Evolutionary conservation across 2,329 filamentous ascomycete genomes (phyloP), one percentile per base, ranked within the genome.

Genomic region (Aspergillus hortae): DNA sequence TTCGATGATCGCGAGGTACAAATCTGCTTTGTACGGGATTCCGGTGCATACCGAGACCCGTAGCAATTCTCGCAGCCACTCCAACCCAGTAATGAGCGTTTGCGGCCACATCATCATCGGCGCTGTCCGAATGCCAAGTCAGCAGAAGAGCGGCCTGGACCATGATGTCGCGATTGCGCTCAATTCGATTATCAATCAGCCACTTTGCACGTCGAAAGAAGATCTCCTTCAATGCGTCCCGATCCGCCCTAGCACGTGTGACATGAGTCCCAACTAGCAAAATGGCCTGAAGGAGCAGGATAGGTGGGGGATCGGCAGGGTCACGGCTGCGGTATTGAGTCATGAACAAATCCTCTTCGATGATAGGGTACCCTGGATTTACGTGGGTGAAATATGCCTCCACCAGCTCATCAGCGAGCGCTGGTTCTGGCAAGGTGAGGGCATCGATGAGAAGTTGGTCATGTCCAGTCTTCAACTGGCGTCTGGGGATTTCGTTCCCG

Each of bases 11-110:
- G n/a, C 65, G 61, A 25, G 69, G 63, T 12, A 71, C 67, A 56
- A 76, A 73, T 23, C 67, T 68, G 51, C 70, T 73, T 4, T 70
- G 67, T 6, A 72, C 65, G 1, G 71, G 66, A 55, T 75, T 72
- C 23, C 73, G 71, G 59, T 76, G 79, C 77, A 82, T 80, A n/a
- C 80, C 79, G 48, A 81, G 65, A 0, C 80, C 80, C 0, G 77
- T 74, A 2, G 79, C 80, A 32, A 77, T 80, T 4, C 80, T 72
- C 15, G 73, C 72, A 4, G 79, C 80, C 3, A 80, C 70, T 2
- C 80, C 80, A 6, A 81, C 70, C 80, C 80, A 82, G 53, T 75
- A 69, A 55, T 73, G 80, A 14, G 77, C 74, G 56, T 82, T 82
- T 36, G 78, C 76, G 4, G 78, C 68, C 6, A 82, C 76, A 61